phyloP scores from a whole-genome alignment of 176 grass and related monocot species.

The Oryza glumipatula region DNA sequence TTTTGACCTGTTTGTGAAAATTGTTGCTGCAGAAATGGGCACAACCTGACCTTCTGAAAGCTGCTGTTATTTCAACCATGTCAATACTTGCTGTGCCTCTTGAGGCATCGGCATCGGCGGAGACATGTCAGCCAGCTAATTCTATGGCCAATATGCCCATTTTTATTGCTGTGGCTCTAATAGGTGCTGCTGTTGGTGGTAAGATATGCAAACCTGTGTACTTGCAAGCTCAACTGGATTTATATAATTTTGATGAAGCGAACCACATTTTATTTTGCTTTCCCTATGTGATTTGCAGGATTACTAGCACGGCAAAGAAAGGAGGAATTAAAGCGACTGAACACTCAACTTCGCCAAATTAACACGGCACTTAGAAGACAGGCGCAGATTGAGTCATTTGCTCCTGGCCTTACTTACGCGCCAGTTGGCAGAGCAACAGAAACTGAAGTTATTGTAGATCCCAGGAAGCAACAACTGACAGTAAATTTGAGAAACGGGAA shows the following conservation, averaged over 20 bases:
- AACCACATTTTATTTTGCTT: not conserved
- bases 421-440: conserved; percentile 54
- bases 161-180: conserved; percentile 63
- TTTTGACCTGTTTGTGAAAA: conserved; percentile 21
- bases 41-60: conserved; percentile 29
- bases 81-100: conserved; percentile 51
- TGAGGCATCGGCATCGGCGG: conserved; percentile 54
- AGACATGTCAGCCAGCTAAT: conserved; percentile 45
- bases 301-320: conserved; percentile 68
- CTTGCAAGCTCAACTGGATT: not conserved
- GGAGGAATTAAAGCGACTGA: conserved; percentile 59
- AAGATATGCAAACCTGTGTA: conserved; percentile 11
- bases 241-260: conserved; percentile 2
- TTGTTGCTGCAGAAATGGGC: conserved; percentile 46
- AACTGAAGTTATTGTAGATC: conserved; percentile 66
- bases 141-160: conserved; percentile 64
- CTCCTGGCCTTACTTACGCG: conserved; percentile 66
- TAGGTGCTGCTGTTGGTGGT: conserved; percentile 65
- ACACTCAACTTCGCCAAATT: conserved; percentile 72
- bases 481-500: conserved; percentile 61
- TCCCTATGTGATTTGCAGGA: conserved; percentile 32
- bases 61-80: conserved; percentile 46
- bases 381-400: conserved; percentile 80
- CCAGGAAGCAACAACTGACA: conserved; percentile 63
- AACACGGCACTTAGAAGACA: conserved; percentile 63